These are phyloP conservation scores for Syzygium aqueum DNA, from an alignment of 345 rosid species.

Conservation along the genomic window DNA sequence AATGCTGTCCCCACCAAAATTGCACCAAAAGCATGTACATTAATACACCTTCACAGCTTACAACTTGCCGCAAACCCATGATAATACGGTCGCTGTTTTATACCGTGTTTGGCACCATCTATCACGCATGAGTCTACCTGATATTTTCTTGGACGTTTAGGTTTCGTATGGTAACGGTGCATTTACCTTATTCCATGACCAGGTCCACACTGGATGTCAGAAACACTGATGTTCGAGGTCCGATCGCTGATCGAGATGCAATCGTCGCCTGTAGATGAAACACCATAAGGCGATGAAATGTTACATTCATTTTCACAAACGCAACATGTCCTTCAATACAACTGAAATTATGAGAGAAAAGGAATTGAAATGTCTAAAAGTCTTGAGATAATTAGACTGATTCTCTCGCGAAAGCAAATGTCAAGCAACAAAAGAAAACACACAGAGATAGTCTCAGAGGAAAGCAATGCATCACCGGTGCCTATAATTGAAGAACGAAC, in stretches of 20 bases:
- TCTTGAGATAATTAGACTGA: background rate
- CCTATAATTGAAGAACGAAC: slow-evolving; percentile 6
- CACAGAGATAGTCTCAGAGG: background rate
- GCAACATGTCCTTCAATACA: background rate
- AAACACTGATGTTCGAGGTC: background rate
- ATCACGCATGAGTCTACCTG: background rate
- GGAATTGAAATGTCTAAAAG: background rate
- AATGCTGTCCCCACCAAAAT: slow-evolving; percentile 13
- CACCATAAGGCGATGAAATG: background rate
- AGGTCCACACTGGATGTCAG: slow-evolving; percentile 2
- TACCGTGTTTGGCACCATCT: background rate
- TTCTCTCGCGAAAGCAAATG: background rate
- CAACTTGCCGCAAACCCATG: background rate
- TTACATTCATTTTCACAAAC: background rate
- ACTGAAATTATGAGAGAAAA: background rate
- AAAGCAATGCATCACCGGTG: background rate
- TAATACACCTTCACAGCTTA: background rate
- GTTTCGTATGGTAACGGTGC: background rate
- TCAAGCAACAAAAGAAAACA: background rate
- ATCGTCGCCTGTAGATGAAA: slow-evolving; percentile 5
- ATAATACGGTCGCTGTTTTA: background rate
- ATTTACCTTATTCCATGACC: slow-evolving; percentile 9
- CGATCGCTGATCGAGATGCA: slow-evolving; percentile 1
- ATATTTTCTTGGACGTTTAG: background rate
- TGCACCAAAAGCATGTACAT: background rate